Conservation (phyloP, 2,329 filamentous ascomycete species). For the Colletotrichum cuscutae region DNA sequence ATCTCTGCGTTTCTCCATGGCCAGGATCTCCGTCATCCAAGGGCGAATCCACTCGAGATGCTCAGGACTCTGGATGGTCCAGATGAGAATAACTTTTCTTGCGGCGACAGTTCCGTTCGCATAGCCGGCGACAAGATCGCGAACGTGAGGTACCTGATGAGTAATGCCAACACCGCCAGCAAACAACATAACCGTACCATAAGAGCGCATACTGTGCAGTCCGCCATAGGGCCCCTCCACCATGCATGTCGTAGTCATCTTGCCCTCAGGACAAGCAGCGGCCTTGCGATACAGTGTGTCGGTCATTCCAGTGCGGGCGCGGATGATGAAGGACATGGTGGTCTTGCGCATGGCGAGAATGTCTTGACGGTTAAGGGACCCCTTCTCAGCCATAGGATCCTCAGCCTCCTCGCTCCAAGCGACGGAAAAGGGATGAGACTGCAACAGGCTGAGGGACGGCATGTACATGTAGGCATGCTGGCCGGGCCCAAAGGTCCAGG, state of each 20-base stretch:
- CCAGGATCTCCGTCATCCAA: conserved; percentile 84
- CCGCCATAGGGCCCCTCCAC: conserved; percentile 84
- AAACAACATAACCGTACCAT: conserved; percentile 82
- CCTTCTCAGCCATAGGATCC: conserved; percentile 60
- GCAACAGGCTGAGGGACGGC: conserved; percentile 76
- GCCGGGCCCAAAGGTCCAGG: conserved; percentile 80
- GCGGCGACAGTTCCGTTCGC: conserved; percentile 76
- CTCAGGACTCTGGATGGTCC: conserved; percentile 83
- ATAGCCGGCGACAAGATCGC: conserved; percentile 76
- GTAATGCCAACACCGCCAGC: conserved; percentile 86
- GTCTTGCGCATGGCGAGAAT: conserved; percentile 69
- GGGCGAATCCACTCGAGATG: conserved; percentile 86
- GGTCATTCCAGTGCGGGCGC: conserved; percentile 80
- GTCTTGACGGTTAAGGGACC: conserved; percentile 69
- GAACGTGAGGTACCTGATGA: conserved; percentile 80
- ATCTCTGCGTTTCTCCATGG: conserved; percentile 79
- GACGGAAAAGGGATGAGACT: conserved; percentile 83
- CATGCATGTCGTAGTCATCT: conserved; percentile 71
- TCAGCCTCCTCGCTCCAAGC: conserved; percentile 79
- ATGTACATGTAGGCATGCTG: conserved; percentile 86
- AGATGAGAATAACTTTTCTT: conserved; percentile 78
- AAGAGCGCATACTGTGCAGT: conserved; percentile 76
- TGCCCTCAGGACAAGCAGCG: conserved; percentile 67
- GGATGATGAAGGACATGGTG: conserved; percentile 77
- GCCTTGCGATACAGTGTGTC: conserved; percentile 75